Percentiles rank a stretch among this genome's conserved stretches.
These are phyloP conservation scores for Pythium phragmitis DNA, from an alignment of 352 stramenopile genomes.

Conservation along the genomic window DNA sequence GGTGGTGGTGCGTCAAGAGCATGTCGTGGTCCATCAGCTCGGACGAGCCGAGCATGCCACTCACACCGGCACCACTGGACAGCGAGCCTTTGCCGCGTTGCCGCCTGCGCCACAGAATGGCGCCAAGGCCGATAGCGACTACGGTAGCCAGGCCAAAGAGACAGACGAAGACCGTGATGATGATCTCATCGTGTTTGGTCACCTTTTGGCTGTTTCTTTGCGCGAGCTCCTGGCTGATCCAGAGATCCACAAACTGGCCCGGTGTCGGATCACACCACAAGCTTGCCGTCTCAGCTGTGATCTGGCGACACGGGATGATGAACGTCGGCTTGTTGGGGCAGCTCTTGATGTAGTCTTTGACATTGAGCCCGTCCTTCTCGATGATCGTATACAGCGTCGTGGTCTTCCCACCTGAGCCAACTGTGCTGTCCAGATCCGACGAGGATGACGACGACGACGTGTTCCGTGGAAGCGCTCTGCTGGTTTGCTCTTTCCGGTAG, in stretches of 20 bases:
- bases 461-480: neutral
- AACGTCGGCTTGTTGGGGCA: conserved; percentile 29
- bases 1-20: conserved; percentile 15
- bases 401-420: neutral
- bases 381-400: conserved; percentile 25
- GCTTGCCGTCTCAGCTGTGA: neutral
- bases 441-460: neutral
- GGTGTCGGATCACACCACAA: conserved; percentile 18
- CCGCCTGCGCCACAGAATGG: conserved; percentile 11
- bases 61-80: neutral
- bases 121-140: neutral
- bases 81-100: neutral
- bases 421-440: neutral
- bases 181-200: neutral
- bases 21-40: conserved; percentile 14
- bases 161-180: conserved; percentile 10
- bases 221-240: conserved; percentile 14
- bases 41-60: neutral
- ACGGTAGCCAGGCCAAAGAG: conserved; percentile 13
- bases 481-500: conserved; percentile 11
- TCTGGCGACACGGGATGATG: conserved; percentile 26
- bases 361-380: conserved; percentile 17
- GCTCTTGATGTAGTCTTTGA: conserved; percentile 10
- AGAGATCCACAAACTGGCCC: conserved; percentile 23
- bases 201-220: conserved; percentile 2